A percentile compares a stretch with the other conserved stretches of the same genome.
phyloP scores from a whole-genome alignment of 2,329 filamentous ascomycete genomes.

The Fusarium sp. region DNA sequence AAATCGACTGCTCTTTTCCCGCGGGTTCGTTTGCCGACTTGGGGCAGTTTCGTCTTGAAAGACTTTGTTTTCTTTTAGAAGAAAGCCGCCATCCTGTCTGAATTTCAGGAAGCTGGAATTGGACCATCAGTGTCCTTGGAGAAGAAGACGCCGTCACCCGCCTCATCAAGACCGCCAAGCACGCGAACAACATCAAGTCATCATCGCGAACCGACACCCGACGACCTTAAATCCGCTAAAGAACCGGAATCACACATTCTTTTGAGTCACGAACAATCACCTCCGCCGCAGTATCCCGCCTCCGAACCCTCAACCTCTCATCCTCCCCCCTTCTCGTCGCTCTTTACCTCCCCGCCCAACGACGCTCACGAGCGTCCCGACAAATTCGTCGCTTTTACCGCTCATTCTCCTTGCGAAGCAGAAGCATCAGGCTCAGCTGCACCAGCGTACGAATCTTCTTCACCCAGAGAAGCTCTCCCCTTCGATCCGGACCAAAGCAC shows the following conservation, averaged over 20 bases:
- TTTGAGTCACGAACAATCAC: constrained; percentile 59
- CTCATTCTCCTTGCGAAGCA: constrained; percentile 40
- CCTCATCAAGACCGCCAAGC: constrained; percentile 44
- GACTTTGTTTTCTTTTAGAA: constrained; percentile 25
- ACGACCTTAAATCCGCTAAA: constrained; percentile 41
- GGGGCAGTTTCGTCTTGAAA: constrained; percentile 17
- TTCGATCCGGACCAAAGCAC: constrained; percentile 54
- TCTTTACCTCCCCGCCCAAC: constrained; percentile 60
- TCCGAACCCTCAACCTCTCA: constrained; percentile 66
- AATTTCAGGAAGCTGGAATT: constrained; percentile 49
- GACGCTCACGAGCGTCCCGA: constrained; percentile 54
- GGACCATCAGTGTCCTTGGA: constrained; percentile 54
- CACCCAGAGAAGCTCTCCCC: constrained; percentile 51
- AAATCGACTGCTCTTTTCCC: constrained; percentile 23
- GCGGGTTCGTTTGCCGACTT: constrained; percentile 19
- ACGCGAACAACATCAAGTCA: constrained; percentile 45
- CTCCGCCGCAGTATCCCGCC: constrained; percentile 70
- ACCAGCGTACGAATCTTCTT: constrained; percentile 66
- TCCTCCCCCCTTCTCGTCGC: constrained; percentile 71
- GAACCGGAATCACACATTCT: constrained; percentile 41
- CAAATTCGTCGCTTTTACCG: constrained; percentile 51
- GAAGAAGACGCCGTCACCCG: constrained; percentile 50
- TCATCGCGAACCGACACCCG: constrained; percentile 39
- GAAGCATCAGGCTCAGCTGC: constrained; percentile 58
- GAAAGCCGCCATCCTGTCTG: constrained; percentile 56